Percentiles rank a stretch among this genome's conserved stretches.
These are phyloP conservation scores for Xylaria cubensis DNA, from an alignment of 495 filamentous ascomycete species.

Conservation along the genomic window DNA sequence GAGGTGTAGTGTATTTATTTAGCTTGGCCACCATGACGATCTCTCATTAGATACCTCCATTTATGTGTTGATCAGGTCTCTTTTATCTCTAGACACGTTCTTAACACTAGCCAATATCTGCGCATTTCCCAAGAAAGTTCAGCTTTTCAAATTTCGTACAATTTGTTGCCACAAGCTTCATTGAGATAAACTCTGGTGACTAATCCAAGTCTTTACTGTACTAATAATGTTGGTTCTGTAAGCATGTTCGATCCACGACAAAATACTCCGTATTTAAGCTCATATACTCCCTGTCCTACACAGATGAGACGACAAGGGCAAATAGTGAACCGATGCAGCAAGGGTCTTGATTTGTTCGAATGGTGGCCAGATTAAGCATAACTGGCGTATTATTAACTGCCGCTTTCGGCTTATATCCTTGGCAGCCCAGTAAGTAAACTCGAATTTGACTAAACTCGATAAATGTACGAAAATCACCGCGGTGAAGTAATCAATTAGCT, in stretches of 20 bases:
- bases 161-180: background rate
- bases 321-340: slow-evolving; percentile 2
- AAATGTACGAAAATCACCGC: background rate
- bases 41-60: background rate
- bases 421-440: background rate
- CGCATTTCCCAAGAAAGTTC: background rate
- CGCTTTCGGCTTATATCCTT: slow-evolving; percentile 4
- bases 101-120: slow-evolving; percentile 2
- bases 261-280: background rate
- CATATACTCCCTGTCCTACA: background rate
- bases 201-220: background rate
- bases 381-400: slow-evolving; percentile 9
- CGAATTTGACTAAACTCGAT: background rate
- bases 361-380: slow-evolving; percentile 4
- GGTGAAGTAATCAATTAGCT: background rate
- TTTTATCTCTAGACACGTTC: background rate
- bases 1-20: background rate
- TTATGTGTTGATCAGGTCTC: background rate
- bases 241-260: background rate
- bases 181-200: background rate
- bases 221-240: background rate
- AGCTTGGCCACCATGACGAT: background rate
- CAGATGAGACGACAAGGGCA: background rate
- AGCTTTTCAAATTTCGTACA: background rate
- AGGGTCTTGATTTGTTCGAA: background rate